Percentiles rank a stretch among this genome's conserved stretches.
Conservation (phyloP, 1,284 basidiomycete genomes). For the Ganoderma boninense region DNA sequence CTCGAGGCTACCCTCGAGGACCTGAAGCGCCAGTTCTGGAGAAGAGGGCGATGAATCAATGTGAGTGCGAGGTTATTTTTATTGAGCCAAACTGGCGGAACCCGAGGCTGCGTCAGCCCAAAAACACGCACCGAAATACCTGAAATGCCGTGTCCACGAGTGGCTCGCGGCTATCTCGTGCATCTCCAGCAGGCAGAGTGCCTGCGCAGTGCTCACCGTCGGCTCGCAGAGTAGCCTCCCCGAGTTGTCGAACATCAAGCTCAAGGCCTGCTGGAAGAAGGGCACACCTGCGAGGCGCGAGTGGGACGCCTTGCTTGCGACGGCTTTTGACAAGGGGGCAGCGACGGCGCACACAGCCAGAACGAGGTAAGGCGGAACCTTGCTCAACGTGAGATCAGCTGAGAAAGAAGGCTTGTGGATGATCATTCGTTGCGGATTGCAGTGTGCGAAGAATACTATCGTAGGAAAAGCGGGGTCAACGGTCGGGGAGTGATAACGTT, state of each 20-base stretch:
- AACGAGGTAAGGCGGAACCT: conserved; percentile 72
- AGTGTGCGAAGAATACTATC: conserved; percentile 82
- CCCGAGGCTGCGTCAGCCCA: not conserved
- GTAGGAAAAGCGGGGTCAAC: not conserved
- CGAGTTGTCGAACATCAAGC: conserved; percentile 73
- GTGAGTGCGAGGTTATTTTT: not conserved
- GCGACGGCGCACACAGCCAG: conserved; percentile 79
- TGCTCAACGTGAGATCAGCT: conserved; percentile 65
- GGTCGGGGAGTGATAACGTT: conserved; percentile 19
- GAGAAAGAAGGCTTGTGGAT: conserved; percentile 81
- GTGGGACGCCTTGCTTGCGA: conserved; percentile 63
- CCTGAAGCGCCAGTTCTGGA: conserved; percentile 68
- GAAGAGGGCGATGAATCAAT: conserved; percentile 1
- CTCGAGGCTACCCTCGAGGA: conserved; percentile 71
- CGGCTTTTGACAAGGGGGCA: conserved; percentile 74
- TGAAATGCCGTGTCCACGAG: conserved; percentile 46
- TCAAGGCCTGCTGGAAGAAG: conserved; percentile 74
- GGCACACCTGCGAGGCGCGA: conserved; percentile 72
- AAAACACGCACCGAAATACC: conserved; percentile 45
- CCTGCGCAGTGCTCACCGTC: conserved; percentile 71
- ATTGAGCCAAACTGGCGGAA: not conserved
- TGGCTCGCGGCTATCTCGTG: conserved; percentile 63
- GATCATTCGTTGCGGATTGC: conserved; percentile 75
- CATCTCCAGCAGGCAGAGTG: conserved; percentile 73
- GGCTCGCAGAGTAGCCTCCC: conserved; percentile 64